Conservation (phyloP, 1,284 basidiomycete species). For the Fomitiporia mediterranea region DNA sequence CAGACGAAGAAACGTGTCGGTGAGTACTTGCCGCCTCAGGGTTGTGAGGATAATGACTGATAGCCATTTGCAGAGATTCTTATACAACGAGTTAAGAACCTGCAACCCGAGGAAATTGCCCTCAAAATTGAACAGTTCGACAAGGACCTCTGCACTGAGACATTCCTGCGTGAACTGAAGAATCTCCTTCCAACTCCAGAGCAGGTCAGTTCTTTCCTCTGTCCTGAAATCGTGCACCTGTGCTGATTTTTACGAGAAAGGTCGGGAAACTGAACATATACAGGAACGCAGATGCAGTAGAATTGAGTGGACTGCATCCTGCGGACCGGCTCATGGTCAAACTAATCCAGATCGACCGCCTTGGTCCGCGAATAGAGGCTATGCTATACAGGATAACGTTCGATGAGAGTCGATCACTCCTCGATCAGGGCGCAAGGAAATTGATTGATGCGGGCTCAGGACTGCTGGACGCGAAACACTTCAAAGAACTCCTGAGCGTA, state of each 20-base stretch:
- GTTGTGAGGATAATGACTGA: background rate
- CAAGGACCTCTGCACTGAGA: conserved; percentile 78
- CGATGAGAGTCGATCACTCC: conserved; percentile 72
- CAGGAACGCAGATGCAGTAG: conserved; percentile 81
- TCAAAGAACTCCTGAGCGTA: conserved; percentile 85
- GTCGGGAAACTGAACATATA: conserved; percentile 91
- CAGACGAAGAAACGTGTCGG: conserved; percentile 89
- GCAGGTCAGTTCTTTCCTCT: conserved; percentile 47
- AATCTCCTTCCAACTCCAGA: conserved; percentile 86
- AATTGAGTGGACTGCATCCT: conserved; percentile 84
- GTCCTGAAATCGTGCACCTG: conserved; percentile 20
- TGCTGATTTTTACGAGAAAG: conserved; percentile 34
- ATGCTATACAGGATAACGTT: conserved; percentile 91
- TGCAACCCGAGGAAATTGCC: conserved; percentile 81
- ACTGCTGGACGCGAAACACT: conserved; percentile 72
- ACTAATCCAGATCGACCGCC: conserved; percentile 90
- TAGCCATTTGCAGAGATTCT: conserved; percentile 64
- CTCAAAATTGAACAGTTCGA: conserved; percentile 83
- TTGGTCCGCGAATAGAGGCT: conserved; percentile 88
- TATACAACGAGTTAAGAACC: conserved; percentile 79
- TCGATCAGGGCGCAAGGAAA: conserved; percentile 76
- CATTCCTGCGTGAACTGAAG: conserved; percentile 83
- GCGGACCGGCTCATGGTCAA: conserved; percentile 97
- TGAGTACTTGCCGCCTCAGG: conserved; percentile 35
- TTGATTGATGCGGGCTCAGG: conserved; percentile 76